These are phyloP conservation scores for Talaromyces sp. DNA, from an alignment of 2,329 filamentous ascomycete species.

Conservation along the genomic window DNA sequence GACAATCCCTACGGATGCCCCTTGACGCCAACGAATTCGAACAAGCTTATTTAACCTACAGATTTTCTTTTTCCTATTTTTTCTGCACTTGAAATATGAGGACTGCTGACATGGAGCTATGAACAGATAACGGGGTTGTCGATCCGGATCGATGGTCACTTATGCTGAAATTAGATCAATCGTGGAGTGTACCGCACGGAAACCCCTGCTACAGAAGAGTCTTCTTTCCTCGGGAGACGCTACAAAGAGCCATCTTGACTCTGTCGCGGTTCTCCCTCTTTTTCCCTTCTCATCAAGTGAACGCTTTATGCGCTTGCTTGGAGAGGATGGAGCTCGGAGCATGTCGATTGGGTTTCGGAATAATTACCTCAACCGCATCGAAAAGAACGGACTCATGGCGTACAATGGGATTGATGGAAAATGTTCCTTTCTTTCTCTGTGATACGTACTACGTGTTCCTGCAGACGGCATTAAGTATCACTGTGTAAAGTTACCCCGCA, in stretches of 20 bases:
- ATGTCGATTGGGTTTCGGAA: neutral
- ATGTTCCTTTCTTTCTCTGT: neutral
- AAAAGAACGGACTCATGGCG: too few species aligned
- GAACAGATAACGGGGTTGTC: neutral
- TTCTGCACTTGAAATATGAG: neutral
- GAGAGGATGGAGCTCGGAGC: slow-evolving; percentile 30
- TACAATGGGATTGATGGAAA: neutral
- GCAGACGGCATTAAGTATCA: neutral
- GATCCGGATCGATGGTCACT: neutral
- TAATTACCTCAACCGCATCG: too few species aligned
- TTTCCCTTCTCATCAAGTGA: slow-evolving; percentile 36
- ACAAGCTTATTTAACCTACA: slow-evolving; percentile 12
- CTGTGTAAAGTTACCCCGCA: neutral
- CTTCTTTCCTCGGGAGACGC: neutral
- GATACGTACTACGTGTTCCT: neutral
- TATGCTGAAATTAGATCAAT: neutral
- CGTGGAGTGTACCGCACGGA: neutral
- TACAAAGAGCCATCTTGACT: slow-evolving; percentile 7
- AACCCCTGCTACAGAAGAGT: neutral
- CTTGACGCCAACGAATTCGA: slow-evolving; percentile 15
- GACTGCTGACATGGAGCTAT: slow-evolving; percentile 1
- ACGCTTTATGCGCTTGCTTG: slow-evolving; percentile 37
- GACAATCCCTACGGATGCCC: slow-evolving; percentile 10
- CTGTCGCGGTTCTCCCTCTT: slow-evolving; percentile 22
- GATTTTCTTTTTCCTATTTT: neutral